A percentile compares a stretch with the other conserved stretches of the same genome.
phyloP scores from a whole-genome alignment of 2,329 filamentous ascomycete species.

The Botrytis squamosa region DNA sequence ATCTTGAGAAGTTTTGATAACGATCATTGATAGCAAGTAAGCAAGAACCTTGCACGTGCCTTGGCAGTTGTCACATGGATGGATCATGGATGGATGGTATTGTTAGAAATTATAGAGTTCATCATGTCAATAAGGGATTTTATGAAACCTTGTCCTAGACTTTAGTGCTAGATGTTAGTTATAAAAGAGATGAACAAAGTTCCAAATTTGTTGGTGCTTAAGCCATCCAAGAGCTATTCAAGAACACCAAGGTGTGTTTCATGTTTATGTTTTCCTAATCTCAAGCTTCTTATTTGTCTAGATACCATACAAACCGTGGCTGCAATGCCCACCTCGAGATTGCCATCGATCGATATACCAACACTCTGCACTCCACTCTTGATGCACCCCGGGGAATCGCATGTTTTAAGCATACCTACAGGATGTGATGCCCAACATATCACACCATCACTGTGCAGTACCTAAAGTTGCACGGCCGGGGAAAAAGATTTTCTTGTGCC shows the following conservation, averaged over 20 bases:
- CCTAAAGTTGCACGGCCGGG: constrained; percentile 5
- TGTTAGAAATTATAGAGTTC: background rate
- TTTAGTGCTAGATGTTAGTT: background rate
- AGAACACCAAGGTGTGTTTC: background rate
- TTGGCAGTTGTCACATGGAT: background rate
- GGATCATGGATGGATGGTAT: background rate
- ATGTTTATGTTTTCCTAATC: background rate
- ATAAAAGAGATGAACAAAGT: background rate
- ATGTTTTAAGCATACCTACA: constrained; percentile 6
- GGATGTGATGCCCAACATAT: background rate
- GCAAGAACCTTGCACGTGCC: background rate
- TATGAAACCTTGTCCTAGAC: background rate
- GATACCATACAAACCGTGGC: background rate
- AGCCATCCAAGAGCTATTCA: background rate
- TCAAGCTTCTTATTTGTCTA: background rate
- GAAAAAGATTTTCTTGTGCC: background rate
- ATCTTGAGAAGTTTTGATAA: background rate
- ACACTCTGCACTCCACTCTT: background rate
- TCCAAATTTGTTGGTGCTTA: background rate
- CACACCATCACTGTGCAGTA: background rate
- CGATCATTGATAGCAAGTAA: background rate
- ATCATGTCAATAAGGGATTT: background rate
- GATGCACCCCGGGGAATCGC: constrained; percentile 14
- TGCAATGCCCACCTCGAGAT: background rate
- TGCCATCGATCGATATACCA: background rate